Evolutionary conservation across 139 green algal genomes (phyloP), one percentile per base, ranked within the genome.

Genomic region (Coccomyxa sp.): DNA sequence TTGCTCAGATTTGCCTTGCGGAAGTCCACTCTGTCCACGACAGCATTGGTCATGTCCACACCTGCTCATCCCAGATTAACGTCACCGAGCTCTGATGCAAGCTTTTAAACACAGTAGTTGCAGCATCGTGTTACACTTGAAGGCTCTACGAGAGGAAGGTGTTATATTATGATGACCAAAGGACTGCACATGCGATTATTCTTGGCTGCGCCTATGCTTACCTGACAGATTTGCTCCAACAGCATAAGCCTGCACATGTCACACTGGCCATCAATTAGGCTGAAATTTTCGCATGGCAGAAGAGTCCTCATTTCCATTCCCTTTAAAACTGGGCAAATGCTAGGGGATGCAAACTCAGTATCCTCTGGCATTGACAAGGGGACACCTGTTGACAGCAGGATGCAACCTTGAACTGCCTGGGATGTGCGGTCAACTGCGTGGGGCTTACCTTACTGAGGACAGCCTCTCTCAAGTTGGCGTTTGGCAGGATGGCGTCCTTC

Each of bases 1-100:
- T 84, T 85, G 25, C 51, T 86, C 51, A 97, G 76, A 82, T 97
- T 95, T 60, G 94, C 91, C 0, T 88, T 85, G 38, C 86, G 87
- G 85, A 99, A 98, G 83, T 92, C 89, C 59, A 97, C 93, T 10
- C 96, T 89, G 88, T 99, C 96, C 27, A 99, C 78, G 17, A 99
- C 94, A 0, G 94, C 92, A 82, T 98, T 99, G 58, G 92, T 98
- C 79, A 99, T 81, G 90, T 99, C 91, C 0, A 95, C 94, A 3
- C 88, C 88, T 88, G 85, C 38, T 51, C 7, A 11, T 51, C 38
- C 85, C 76, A 76, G 7, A 12, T 27, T 0, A 17, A 63, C 1
- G 79, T 67, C 13, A 81, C 45, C 9, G 38, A 66, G 77, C 4
- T 76, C 67, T 51, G 38, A 51, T 51, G 38, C 38, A 51, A 51